Conservation (phyloP, 371 early-diverging fungal species). For the Zopfochytrium polystomum region DNA sequence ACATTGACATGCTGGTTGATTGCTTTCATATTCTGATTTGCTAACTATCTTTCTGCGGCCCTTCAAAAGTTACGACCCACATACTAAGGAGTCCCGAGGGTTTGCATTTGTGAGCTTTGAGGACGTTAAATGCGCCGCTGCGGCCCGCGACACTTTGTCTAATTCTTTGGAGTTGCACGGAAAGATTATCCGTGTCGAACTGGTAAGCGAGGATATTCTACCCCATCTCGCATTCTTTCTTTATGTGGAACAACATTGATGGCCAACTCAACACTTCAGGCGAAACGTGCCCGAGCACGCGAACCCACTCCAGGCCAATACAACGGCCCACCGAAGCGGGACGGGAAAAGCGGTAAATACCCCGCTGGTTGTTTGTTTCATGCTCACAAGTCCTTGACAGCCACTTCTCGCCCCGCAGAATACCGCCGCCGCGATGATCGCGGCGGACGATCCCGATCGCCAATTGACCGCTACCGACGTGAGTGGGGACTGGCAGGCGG, state of each 20-base stretch:
- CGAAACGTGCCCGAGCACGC: constrained; percentile 70
- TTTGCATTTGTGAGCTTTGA: constrained; percentile 84
- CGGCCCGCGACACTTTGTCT: constrained; percentile 59
- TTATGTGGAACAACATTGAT: not conserved
- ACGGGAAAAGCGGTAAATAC: no score
- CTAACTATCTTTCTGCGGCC: no score
- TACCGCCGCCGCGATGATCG: no score
- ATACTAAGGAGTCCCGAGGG: constrained; percentile 70
- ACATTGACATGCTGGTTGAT: not conserved
- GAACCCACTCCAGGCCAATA: constrained; percentile 87
- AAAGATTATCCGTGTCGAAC: constrained; percentile 68
- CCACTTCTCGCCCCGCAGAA: no score
- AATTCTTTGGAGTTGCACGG: constrained; percentile 68
- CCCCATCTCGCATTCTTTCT: not conserved
- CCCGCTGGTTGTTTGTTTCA: no score
- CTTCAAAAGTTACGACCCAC: constrained; percentile 66
- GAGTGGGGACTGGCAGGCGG: not conserved
- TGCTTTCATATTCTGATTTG: no score
- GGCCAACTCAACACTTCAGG: constrained; percentile 45
- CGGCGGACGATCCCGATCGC: no score
- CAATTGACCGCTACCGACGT: constrained; percentile 11
- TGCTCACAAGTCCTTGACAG: no score
- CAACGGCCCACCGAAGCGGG: constrained; percentile 69
- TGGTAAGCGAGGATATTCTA: constrained; percentile 43
- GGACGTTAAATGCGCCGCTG: constrained; percentile 68